Percentiles rank a stretch among this genome's conserved stretches.
These are phyloP conservation scores for Thuja plicata DNA, from an alignment of 83 land plant species.

Conservation along the genomic window DNA sequence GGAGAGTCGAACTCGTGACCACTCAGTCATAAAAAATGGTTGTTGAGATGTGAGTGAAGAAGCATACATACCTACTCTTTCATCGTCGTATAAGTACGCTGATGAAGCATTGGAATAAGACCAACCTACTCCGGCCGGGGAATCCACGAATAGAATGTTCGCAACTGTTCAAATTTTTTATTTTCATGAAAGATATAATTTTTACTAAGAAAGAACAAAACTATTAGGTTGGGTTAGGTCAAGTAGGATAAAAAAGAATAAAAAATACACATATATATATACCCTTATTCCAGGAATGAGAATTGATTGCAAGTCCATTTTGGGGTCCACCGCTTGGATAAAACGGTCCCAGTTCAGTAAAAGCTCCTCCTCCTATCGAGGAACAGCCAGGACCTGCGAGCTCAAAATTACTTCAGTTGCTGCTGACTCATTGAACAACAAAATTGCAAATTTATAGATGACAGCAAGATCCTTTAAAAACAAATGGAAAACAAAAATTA, in stretches of 20 bases:
- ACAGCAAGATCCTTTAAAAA: no score
- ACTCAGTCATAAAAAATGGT: not conserved
- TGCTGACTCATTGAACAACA: not conserved
- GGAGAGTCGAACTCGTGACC: not conserved
- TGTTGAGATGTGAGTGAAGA: no score
- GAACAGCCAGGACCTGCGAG: slow-evolving; percentile 58
- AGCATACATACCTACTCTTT: slow-evolving; percentile 16
- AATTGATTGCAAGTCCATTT: slow-evolving; percentile 18
- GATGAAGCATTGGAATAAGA: slow-evolving; percentile 17
- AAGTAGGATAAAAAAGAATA: not conserved
- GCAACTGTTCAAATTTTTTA: slow-evolving; percentile 16
- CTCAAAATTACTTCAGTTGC: no score
- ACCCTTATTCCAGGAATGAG: slow-evolving; percentile 43
- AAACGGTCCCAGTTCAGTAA: slow-evolving; percentile 55
- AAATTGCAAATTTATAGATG: no score
- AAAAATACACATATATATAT: not conserved
- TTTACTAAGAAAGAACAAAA: not conserved
- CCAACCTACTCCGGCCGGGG: slow-evolving; percentile 31
- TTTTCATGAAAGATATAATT: not conserved
- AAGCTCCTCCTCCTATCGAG: slow-evolving; percentile 50
- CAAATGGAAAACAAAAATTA: no score
- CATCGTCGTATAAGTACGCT: slow-evolving; percentile 18
- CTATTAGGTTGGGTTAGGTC: no score
- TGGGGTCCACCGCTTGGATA: slow-evolving; percentile 22
- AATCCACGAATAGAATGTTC: slow-evolving; percentile 21